A percentile compares a stretch with the other conserved stretches of the same genome.
These are phyloP conservation scores for Penicillium crustosum DNA, from an alignment of 2,329 filamentous ascomycete genomes.

Conservation along the genomic window DNA sequence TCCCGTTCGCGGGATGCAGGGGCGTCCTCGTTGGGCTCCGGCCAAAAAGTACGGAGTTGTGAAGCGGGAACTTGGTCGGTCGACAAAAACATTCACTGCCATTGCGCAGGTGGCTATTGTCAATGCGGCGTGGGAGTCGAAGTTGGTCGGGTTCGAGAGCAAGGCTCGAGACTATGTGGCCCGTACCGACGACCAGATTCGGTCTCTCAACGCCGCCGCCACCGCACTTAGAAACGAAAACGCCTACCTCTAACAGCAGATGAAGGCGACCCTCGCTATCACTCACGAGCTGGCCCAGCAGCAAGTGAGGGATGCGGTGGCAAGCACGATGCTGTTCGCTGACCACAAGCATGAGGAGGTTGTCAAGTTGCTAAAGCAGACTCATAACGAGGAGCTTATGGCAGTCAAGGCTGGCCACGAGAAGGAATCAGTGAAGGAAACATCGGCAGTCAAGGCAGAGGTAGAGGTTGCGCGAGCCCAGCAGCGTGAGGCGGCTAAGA, in stretches of 20 bases:
- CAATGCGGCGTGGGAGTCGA: not conserved
- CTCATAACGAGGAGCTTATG: not conserved
- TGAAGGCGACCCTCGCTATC: not conserved
- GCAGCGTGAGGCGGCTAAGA: not conserved
- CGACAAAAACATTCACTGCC: not conserved
- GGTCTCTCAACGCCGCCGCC: not conserved
- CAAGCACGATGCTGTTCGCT: not conserved
- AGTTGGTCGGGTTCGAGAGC: not conserved
- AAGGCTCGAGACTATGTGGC: not conserved
- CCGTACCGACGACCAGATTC: not conserved
- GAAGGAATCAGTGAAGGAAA: not conserved
- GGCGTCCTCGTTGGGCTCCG: not conserved
- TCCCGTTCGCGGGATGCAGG: not conserved
- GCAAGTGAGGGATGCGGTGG: not conserved
- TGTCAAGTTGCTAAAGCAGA: not conserved
- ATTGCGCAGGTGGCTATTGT: slow-evolving; percentile 1
- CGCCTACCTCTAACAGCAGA: not conserved
- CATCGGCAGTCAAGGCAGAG: not conserved
- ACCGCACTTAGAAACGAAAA: not conserved
- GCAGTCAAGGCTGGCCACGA: not conserved
- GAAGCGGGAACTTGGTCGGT: not conserved
- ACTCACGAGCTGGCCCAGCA: not conserved
- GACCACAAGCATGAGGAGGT: not conserved
- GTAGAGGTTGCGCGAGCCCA: not conserved
- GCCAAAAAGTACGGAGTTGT: not conserved